These are phyloP conservation scores for Hebeloma cylindrosporum DNA, from an alignment of 768 basidiomycete genomes.

Conservation along the genomic window DNA sequence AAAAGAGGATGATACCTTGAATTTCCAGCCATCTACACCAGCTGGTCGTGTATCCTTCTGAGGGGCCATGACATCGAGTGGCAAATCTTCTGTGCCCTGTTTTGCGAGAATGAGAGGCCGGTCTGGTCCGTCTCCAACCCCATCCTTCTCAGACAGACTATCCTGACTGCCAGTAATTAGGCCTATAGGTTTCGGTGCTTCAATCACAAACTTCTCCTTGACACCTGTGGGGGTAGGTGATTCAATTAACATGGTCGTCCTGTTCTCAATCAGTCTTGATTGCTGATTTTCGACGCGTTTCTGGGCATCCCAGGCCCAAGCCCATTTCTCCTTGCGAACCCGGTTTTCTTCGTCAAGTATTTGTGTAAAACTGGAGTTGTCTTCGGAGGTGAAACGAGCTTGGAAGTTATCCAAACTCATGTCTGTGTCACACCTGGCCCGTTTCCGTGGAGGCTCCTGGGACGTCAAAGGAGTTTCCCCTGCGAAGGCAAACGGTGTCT, in stretches of 20 bases:
- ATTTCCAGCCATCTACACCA: slow-evolving; percentile 79
- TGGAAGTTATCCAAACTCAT: slow-evolving; percentile 87
- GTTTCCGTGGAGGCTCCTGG: slow-evolving; percentile 51
- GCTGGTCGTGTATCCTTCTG: slow-evolving; percentile 71
- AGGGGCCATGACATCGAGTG: slow-evolving; percentile 78
- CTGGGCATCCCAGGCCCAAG: slow-evolving; percentile 96
- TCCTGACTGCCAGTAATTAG: slow-evolving; percentile 44
- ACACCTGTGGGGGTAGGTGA: slow-evolving; percentile 62
- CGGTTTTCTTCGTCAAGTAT: slow-evolving; percentile 90
- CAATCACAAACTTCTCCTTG: slow-evolving; percentile 64
- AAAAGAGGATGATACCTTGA: slow-evolving; percentile 58
- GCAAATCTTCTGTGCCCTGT: slow-evolving; percentile 29
- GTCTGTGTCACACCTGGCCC: slow-evolving; percentile 55
- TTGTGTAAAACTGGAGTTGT: slow-evolving; percentile 94
- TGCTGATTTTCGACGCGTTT: slow-evolving; percentile 68
- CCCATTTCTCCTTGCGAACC: slow-evolving; percentile 75
- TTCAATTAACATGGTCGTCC: slow-evolving; percentile 74
- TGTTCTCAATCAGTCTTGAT: slow-evolving; percentile 61
- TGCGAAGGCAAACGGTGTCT: slow-evolving; percentile 63
- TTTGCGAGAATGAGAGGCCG: slow-evolving; percentile 26
- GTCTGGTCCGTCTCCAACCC: slow-evolving; percentile 21
- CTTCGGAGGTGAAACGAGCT: slow-evolving; percentile 90
- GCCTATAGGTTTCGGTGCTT: slow-evolving; percentile 54
- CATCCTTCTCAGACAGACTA: slow-evolving; percentile 26
- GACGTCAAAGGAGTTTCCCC: slow-evolving; percentile 66